Evolutionary conservation across 2,329 filamentous ascomycete genomes (phyloP), one percentile per base, ranked within the genome.

Genomic region (Aspergillus chevalieri): DNA sequence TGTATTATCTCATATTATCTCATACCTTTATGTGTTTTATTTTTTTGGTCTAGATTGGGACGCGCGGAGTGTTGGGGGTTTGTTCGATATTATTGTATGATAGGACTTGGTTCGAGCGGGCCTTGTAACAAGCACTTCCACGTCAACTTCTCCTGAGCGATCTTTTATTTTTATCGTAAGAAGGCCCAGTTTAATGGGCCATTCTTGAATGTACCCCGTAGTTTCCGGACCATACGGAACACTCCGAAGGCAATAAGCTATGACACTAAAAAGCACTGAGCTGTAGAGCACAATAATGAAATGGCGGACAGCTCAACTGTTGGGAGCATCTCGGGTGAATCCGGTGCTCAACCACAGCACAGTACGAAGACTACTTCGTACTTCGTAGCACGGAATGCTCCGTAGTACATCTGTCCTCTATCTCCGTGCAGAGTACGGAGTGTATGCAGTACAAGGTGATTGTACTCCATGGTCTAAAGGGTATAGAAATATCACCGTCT

Each of bases 101-200:
- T 69, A 68, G 62, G 63, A 67, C 60, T 62, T 65, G 60, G 61
- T 65, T 66, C 65, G 59, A 66, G 64, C 62, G 61, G 64, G 59
- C 65, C 63, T 66, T 65, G 64, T 65, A 65, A 65, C 64, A 66
- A 44, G 60, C 63, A 61, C 58, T 63, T 64, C 53, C 60, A 56
- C 43, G 47, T 56, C 56, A 57, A 53, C 39, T 47, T 51, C 50
- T 52, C 51, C 50, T 51, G 44, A 50, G 47, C 52, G 52, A 50
- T 51, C 48, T 47, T 52, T 28, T 17, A 17, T 15, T 19, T 15
- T 39, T 19, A 5, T 15, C n/a, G n/a, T 17, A 9, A 15, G 36
- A 39, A 6, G 7, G 19, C 12, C 19, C 8, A 17, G 36, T 39
- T 39, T 6, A n/a, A 19, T 19, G 15, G 36, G 36, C 19, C 19